Evolutionary conservation across 495 filamentous ascomycete species (phyloP).

Genomic region (Annulohypoxylon nitens): DNA sequence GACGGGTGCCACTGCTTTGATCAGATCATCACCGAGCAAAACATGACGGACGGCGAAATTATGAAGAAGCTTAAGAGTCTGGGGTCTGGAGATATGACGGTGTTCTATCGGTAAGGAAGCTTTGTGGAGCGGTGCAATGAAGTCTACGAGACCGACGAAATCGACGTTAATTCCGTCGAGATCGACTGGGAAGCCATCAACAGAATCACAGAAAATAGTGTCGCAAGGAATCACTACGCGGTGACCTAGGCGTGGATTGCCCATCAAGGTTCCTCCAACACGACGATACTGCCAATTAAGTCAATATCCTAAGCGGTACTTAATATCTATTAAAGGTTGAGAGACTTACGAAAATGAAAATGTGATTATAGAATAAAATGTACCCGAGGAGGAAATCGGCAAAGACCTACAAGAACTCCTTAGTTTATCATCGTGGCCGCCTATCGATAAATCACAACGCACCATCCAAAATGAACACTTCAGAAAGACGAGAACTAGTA

Average conservation of each 20-base stretch:
- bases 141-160: neutral
- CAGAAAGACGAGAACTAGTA: too few relatives aligned
- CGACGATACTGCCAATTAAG: too few relatives aligned
- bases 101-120: conserved; percentile 59
- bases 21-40: conserved; percentile 87
- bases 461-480: neutral
- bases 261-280: too few relatives aligned
- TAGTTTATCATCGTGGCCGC: neutral
- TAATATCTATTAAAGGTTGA: too few relatives aligned
- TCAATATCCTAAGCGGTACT: too few relatives aligned
- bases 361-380: too few relatives aligned
- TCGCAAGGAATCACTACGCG: too few relatives aligned
- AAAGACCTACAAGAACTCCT: neutral
- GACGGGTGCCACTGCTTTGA: conserved; percentile 90
- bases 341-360: too few relatives aligned
- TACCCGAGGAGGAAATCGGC: neutral
- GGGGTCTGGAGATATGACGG: conserved; percentile 61
- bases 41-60: conserved; percentile 70
- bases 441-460: neutral
- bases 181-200: too few relatives aligned
- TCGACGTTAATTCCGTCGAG: neutral
- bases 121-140: neutral
- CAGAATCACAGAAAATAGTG: too few relatives aligned
- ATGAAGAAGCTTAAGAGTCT: conserved; percentile 63
- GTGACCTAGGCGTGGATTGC: too few relatives aligned